Evolutionary conservation across 2,329 filamentous ascomycete species (phyloP), one percentile per base, ranked within the genome.

Genomic region (Taxawa tesnikishii): DNA sequence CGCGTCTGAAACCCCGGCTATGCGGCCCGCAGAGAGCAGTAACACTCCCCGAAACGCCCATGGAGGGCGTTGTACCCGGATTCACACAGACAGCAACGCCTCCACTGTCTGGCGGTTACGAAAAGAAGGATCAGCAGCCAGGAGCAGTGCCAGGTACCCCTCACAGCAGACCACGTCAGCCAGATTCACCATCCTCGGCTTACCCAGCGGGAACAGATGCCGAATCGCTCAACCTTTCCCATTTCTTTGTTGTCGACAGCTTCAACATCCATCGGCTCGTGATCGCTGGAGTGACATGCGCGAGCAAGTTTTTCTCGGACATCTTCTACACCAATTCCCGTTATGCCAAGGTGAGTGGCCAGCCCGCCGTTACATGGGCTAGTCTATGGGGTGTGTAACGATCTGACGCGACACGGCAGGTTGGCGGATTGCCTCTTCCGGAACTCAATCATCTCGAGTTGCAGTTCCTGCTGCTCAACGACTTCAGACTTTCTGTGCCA

Each of bases 301-400:
- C 90, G 4, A 96, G 88, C 72, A 98, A 98, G 59, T 98, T 96
- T 68, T 98, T 98, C 60, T 96, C 88, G 4, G 75, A 98, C 60
- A 88, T 96, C 25, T 98, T 98, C 49, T 98, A 96, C 55, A 98
- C 90, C 7, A 98, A 98, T 58, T 96, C 90, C 34, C 75, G 90
- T 75, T 98, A 98, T 56, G 90, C 90, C 38, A 98, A 96, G 81
- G 90, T 94, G 68, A 41, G 67, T 61, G 11, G 36, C 19, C 17
- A 29, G n/a, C 15, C 4, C 8, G 4, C 36, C 34, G 6, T 15
- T 15, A 14, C 23, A 4, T 4, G 14, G 10, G 8, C 21, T 24
- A 24, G 21, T 8, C 8, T 31, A 11, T 18, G n/a, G 15, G 12
- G 15, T 26, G 24, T 26, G 24, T 33, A 17, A n/a, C n/a, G n/a